Evolutionary conservation across 2,329 filamentous ascomycete species (phyloP).

Genomic region (Pseudogymnoascus sp.): DNA sequence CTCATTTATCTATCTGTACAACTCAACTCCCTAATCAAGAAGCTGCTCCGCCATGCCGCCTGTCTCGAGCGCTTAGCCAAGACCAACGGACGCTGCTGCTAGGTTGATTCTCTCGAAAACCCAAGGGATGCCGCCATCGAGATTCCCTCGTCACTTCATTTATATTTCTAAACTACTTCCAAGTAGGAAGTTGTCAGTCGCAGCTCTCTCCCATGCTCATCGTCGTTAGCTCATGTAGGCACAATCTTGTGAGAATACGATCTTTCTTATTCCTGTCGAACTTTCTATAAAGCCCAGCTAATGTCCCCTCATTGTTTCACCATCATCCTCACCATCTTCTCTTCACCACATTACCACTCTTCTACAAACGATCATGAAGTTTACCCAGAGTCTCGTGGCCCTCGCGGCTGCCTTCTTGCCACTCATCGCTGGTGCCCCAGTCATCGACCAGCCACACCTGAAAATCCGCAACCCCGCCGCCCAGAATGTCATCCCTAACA

Average conservation of each 20-base stretch:
- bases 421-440: conserved; percentile 21
- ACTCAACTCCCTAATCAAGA: not conserved
- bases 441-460: conserved; percentile 6
- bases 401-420: conserved; percentile 23
- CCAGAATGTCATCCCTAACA: conserved; percentile 42
- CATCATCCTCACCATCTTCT: not conserved
- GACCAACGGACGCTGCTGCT: not conserved
- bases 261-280: not conserved
- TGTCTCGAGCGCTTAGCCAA: not conserved
- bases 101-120: not conserved
- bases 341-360: not conserved
- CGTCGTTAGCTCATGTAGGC: not conserved
- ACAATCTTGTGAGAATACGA: not conserved
- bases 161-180: not conserved
- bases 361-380: not conserved
- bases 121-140: not conserved
- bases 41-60: not conserved
- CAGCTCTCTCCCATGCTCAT: not conserved
- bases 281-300: not conserved
- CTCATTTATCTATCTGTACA: not conserved
- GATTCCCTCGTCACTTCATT: not conserved
- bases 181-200: not conserved
- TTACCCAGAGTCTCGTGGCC: conserved; percentile 10
- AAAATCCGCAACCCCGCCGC: conserved; percentile 39
- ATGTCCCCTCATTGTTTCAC: not conserved